A percentile compares a stretch with the other conserved stretches of the same genome.
Conservation (phyloP, 441 rosid species). For the Adansonia gregorii region DNA sequence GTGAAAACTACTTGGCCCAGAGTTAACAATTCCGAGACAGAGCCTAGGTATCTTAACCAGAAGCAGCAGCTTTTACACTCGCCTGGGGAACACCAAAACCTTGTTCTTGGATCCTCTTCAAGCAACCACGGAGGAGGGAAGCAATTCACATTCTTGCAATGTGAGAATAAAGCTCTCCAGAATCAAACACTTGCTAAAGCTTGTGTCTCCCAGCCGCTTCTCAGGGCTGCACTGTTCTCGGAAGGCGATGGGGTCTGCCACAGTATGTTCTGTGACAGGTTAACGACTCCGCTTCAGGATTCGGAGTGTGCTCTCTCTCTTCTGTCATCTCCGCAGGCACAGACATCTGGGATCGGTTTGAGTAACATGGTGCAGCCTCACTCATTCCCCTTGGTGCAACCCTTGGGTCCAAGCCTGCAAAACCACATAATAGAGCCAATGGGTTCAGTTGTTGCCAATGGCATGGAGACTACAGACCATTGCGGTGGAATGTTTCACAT, state of each 20-base stretch:
- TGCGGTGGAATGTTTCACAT: slow-evolving; percentile 48
- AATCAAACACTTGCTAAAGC: slow-evolving; percentile 35
- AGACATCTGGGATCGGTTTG: slow-evolving; percentile 40
- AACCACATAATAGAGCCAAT: slow-evolving; percentile 31
- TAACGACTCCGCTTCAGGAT: slow-evolving; percentile 47
- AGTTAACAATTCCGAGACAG: slow-evolving; percentile 36
- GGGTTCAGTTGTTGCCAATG: slow-evolving; percentile 52
- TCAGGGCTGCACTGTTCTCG: slow-evolving; percentile 27
- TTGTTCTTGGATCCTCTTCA: slow-evolving; percentile 52
- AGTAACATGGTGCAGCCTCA: slow-evolving; percentile 40
- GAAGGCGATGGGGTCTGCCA: slow-evolving; percentile 35
- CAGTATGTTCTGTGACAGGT: slow-evolving; percentile 51
- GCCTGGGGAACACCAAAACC: slow-evolving; percentile 35
- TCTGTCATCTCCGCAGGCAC: slow-evolving; percentile 69
- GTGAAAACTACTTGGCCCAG: slow-evolving; percentile 52
- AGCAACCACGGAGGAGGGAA: slow-evolving; percentile 48
- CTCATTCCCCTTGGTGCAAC: slow-evolving; percentile 41
- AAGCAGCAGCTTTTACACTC: slow-evolving; percentile 44
- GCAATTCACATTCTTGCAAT: slow-evolving; percentile 60
- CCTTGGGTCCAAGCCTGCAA: slow-evolving; percentile 28
- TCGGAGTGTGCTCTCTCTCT: slow-evolving; percentile 97
- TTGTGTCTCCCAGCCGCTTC: slow-evolving; percentile 48
- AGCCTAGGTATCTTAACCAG: slow-evolving; percentile 36
- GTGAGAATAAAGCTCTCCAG: slow-evolving; percentile 12
- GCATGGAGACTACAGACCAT: slow-evolving; percentile 37